Evolutionary conservation across 257 asterid species (phyloP).

Genomic region (Solanum piurae): DNA sequence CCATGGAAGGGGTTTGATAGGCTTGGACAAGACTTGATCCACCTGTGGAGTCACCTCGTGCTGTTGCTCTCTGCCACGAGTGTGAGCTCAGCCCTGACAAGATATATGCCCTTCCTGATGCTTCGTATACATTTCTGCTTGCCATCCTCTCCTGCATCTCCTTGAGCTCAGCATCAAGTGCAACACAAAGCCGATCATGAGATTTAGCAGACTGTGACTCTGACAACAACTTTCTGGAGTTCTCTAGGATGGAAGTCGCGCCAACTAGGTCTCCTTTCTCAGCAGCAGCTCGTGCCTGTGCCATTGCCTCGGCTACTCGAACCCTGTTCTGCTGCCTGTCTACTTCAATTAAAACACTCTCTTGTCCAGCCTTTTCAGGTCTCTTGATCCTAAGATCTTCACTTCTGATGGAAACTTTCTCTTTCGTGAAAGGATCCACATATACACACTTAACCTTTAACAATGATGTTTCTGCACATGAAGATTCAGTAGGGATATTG

Average conservation of each 20-base stretch:
- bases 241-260: slow-evolving; percentile 66
- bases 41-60: slow-evolving; percentile 83
- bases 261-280: slow-evolving; percentile 62
- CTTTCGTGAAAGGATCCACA: slow-evolving; percentile 61
- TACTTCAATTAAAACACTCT: slow-evolving; percentile 59
- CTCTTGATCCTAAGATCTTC: slow-evolving; percentile 50
- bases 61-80: slow-evolving; percentile 99
- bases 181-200: slow-evolving; percentile 48
- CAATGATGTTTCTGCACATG: slow-evolving; percentile 37
- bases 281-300: slow-evolving; percentile 58
- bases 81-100: slow-evolving; percentile 93
- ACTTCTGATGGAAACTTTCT: slow-evolving; percentile 31
- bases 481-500: slow-evolving; percentile 51
- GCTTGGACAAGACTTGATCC: slow-evolving; percentile 70
- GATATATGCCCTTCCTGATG: slow-evolving; percentile 88
- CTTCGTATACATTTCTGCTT: slow-evolving; percentile 81
- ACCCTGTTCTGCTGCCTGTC: slow-evolving; percentile 82
- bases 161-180: slow-evolving; percentile 87
- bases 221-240: slow-evolving; percentile 37
- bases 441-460: slow-evolving; percentile 58
- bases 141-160: slow-evolving; percentile 97
- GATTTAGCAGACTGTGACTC: slow-evolving; percentile 58
- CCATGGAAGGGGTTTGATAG: slow-evolving; percentile 92
- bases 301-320: slow-evolving; percentile 86
- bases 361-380: slow-evolving; percentile 28